A percentile compares a stretch with the other conserved stretches of the same genome.
Conservation (phyloP, 1,284 basidiomycete species). For the Leccinum subrobustum region DNA sequence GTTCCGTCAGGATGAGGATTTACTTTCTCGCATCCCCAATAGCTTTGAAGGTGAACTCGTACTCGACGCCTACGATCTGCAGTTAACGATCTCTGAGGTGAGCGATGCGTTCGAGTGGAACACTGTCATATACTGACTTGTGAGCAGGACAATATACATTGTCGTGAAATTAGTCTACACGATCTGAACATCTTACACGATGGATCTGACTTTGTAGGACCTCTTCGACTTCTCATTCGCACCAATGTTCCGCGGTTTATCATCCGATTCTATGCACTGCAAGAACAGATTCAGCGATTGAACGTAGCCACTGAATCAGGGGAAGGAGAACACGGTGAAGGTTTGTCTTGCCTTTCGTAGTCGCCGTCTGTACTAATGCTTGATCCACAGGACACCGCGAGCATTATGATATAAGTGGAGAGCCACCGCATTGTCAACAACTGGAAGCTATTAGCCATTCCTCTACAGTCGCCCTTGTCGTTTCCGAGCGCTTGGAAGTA, state of each 20-base stretch:
- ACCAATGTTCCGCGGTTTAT: constrained; percentile 60
- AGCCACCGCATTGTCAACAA: constrained; percentile 5
- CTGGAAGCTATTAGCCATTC: not conserved
- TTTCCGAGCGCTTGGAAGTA: constrained; percentile 6
- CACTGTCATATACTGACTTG: constrained; percentile 5
- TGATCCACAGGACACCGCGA: constrained; percentile 2
- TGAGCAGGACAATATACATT: constrained; percentile 69
- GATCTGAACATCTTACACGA: constrained; percentile 73
- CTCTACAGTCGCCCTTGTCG: not conserved
- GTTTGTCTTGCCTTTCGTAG: constrained; percentile 9
- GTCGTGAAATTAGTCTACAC: constrained; percentile 68
- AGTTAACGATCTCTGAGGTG: constrained; percentile 65
- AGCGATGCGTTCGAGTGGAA: constrained; percentile 13
- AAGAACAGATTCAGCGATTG: constrained; percentile 53
- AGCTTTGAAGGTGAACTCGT: constrained; percentile 59
- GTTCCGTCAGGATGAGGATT: constrained; percentile 56
- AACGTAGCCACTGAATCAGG: constrained; percentile 32
- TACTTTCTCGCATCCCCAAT: constrained; percentile 44
- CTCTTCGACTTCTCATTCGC: constrained; percentile 60
- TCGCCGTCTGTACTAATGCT: not conserved
- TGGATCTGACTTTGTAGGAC: constrained; percentile 58
- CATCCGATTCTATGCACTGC: constrained; percentile 59
- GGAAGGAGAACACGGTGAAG: constrained; percentile 20
- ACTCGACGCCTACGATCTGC: constrained; percentile 65
- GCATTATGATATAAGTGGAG: constrained; percentile 12